Percentiles rank a stretch among this genome's conserved stretches.
Evolutionary conservation across 495 filamentous ascomycete species (phyloP).

Genomic region (Penicillium atrosanguineum): DNA sequence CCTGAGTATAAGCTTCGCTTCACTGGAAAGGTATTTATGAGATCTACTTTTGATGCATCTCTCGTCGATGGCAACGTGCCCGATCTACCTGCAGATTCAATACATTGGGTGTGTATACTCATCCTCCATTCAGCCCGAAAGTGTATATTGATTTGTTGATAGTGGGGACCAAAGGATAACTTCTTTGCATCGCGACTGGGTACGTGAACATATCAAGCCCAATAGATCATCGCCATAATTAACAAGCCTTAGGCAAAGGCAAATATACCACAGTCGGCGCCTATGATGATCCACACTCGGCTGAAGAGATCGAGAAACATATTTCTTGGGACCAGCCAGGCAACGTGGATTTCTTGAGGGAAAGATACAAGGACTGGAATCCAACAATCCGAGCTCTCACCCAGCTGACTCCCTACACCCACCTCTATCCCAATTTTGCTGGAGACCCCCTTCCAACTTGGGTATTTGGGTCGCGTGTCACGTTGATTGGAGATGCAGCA

Average conservation of each 20-base stretch:
- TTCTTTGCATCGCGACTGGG: constrained; percentile 49
- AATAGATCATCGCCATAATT: no score
- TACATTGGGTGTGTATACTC: constrained; percentile 44
- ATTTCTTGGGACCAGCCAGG: constrained; percentile 40
- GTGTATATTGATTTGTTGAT: neutral
- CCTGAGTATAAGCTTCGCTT: constrained; percentile 40
- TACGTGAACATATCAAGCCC: constrained; percentile 9
- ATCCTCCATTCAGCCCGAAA: no score
- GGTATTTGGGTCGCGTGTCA: constrained; percentile 38
- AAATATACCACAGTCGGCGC: constrained; percentile 50
- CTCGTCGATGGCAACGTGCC: constrained; percentile 37
- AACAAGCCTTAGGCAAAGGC: constrained; percentile 19
- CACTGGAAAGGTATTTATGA: constrained; percentile 45
- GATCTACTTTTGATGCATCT: constrained; percentile 44
- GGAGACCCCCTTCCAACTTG: constrained; percentile 39
- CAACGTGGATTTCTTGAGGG: constrained; percentile 34
- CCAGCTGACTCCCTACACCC: constrained; percentile 40
- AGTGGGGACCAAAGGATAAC: constrained; percentile 46
- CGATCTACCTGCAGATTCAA: constrained; percentile 42
- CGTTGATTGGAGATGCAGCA: constrained; percentile 47
- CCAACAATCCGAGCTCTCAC: constrained; percentile 39
- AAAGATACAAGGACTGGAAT: constrained; percentile 46
- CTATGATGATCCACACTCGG: constrained; percentile 36
- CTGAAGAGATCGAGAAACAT: constrained; percentile 36
- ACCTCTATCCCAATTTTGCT: constrained; percentile 44